Percentiles rank a stretch among this genome's conserved stretches.
These are phyloP conservation scores for Monosporascus sp. DNA, from an alignment of 2,329 filamentous ascomycete genomes.

Conservation along the genomic window DNA sequence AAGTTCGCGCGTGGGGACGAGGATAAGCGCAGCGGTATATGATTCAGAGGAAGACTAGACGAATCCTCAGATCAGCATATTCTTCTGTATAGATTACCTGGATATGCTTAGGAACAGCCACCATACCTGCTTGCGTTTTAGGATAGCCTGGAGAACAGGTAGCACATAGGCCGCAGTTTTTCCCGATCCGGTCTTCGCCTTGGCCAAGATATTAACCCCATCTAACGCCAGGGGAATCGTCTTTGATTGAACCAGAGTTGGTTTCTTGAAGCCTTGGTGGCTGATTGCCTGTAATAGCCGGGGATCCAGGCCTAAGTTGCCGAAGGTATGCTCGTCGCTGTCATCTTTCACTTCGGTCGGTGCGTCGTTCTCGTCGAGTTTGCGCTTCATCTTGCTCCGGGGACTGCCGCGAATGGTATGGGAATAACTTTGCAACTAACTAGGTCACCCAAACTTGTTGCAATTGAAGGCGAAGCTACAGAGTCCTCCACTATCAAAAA, in stretches of 20 bases:
- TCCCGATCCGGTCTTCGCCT: conserved; percentile 90
- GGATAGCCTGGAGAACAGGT: conserved; percentile 77
- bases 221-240: conserved; percentile 84
- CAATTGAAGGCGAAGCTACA: neutral
- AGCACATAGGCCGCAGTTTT: conserved; percentile 97
- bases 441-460: neutral
- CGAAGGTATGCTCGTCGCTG: conserved; percentile 53
- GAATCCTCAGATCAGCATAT: neutral
- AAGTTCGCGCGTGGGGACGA: conserved; percentile 91
- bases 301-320: conserved; percentile 73
- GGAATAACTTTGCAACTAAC: neutral
- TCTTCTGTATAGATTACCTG: neutral
- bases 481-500: neutral
- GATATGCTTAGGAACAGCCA: too few species aligned
- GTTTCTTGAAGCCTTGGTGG: conserved; percentile 75
- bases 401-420: neutral
- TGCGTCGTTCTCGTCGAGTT: conserved; percentile 52
- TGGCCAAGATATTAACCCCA: conserved; percentile 84
- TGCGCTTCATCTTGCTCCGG: conserved; percentile 49
- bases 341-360: conserved; percentile 18
- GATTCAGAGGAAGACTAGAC: conserved; percentile 43
- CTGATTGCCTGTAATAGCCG: conserved; percentile 81
- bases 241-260: conserved; percentile 82
- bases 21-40: conserved; percentile 70
- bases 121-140: conserved; percentile 68